Base-by-base conservation (phyloP, 495 filamentous ascomycete genomes). In the Haplographium delicatum region DNA sequence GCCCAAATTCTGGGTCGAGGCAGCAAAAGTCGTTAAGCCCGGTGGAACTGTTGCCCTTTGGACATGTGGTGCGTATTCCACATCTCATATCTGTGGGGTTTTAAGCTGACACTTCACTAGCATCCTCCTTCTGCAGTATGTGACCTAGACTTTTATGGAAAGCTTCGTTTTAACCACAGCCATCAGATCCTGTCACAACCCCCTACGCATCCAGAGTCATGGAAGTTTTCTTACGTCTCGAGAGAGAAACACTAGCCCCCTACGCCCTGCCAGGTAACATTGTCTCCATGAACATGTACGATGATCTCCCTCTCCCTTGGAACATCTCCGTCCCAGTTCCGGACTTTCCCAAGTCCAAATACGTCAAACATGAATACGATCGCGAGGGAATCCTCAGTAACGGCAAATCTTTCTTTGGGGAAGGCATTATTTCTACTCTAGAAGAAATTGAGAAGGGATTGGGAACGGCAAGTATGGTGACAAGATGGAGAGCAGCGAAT, bases 41-140 rank as follows among this genome's bases (percentile, higher is more conserved):
- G 74, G 75, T 4, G 80, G 79, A 10, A 83, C 69, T 0, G 73
- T 83, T 4, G 76, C 74, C 0, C 25, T 83, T 2, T 85, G 78
- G 79, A 65, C 62, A 13, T 48, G 39, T 15, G 33, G 53, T 60
- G 13, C 27, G 39, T 47, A 18, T 27, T 25, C 1, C 5, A 18
- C 19, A 8, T 11, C 22, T 16, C 15, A 43, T n/a, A 13, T 15
- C 5, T 8, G 23, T 46, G 3, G 11, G 13, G 18, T 13, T 24
- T 5, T 20, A 10, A 33, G 20, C 18, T 37, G 19, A 11, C n/a
- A 37, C 20, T 10, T 26, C 23, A 1, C 16, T 39, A 60, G 52
- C 48, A 13, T 55, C 57, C n/a, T 20, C 25, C 35, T 56, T 50
- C 26, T 35, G 25, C 39, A 44, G 53, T 60, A 51, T 19, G 44